Evolutionary conservation across 2,329 filamentous ascomycete species (phyloP), one percentile per base, ranked within the genome.

Genomic region (Pseudogymnoascus sp.): DNA sequence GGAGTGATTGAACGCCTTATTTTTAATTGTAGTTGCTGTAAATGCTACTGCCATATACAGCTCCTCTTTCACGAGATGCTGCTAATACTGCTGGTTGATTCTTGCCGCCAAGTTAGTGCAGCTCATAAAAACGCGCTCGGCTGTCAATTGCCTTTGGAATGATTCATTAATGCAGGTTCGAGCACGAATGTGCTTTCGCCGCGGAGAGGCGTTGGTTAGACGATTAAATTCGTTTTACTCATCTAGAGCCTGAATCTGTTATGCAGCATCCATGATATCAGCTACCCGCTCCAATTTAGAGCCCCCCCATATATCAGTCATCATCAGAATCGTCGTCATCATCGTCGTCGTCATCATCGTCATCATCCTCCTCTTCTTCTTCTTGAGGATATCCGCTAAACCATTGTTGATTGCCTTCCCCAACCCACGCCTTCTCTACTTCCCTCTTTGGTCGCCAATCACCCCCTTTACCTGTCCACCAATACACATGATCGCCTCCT

Each of bases 391-490:
- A 56, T 33, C 50, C 50, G 5, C 22, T 33, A 31, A 56, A 56
- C 50, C 50, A 56, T n/a, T 56, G 50, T 16, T 56, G 50, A 22
- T 56, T 56, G 28, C 50, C 50, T 33, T 56, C 50, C 14, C 50
- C 50, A 33, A 56, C 50, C 50, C 50, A 56, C 16, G 28, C 50
- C 16, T 19, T 56, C 16, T 56, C 50, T 35, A 56, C 50, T 22
- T 56, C 31, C 28, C 50, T 35, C 10, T 7, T 56, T 33, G 50
- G 50, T 12, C 50, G 26, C 50, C 50, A 56, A 35, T 19, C 26
- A n/a, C 50, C 50, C 16, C 50, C 50, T 33, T 56, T 35, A 19
- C 50, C 50, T 19, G 50, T 56, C 50, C 50, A 56, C 50, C 50
- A 56, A 35, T 56, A 56, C 10, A 56, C 50, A 56, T 56, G 50